Conservation (phyloP, 2,329 filamentous ascomycete genomes). For the Aspergillus tubingensis region DNA sequence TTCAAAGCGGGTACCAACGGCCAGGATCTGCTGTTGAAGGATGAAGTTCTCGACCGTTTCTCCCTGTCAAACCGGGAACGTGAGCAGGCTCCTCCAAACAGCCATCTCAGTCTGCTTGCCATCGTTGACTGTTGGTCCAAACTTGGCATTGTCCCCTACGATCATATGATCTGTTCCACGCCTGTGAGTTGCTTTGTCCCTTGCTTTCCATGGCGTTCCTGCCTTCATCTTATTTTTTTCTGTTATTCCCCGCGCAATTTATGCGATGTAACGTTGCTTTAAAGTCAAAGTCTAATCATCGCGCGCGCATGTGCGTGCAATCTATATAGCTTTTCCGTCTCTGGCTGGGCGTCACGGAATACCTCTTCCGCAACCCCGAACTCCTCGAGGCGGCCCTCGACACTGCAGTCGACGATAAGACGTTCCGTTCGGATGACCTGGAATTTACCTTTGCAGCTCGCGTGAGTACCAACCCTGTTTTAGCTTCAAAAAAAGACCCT, state of each 20-base stretch:
- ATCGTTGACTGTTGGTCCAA: slow-evolving; percentile 99
- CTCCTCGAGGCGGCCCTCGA: slow-evolving; percentile 82
- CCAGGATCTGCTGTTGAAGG: slow-evolving; percentile 69
- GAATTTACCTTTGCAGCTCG: slow-evolving; percentile 97
- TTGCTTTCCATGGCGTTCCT: too few species aligned
- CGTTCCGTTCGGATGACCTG: slow-evolving; percentile 90
- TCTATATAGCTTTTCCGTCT: slow-evolving; percentile 78
- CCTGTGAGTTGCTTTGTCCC: slow-evolving; percentile 57
- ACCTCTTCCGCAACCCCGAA: slow-evolving; percentile 80
- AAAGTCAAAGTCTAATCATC: neutral
- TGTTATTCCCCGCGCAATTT: neutral
- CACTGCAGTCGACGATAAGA: slow-evolving; percentile 84
- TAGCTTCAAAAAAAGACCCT: neutral
- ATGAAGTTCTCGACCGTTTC: slow-evolving; percentile 85
- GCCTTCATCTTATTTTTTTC: neutral
- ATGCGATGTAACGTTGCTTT: neutral
- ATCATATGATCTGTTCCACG: slow-evolving; percentile 99
- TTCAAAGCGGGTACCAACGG: slow-evolving; percentile 57
- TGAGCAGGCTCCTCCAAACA: slow-evolving; percentile 73
- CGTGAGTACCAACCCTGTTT: slow-evolving; percentile 39
- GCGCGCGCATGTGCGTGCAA: neutral
- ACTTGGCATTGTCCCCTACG: slow-evolving; percentile 90
- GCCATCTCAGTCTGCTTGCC: slow-evolving; percentile 86
- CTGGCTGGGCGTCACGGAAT: slow-evolving; percentile 96
- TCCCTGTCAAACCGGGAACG: slow-evolving; percentile 72